Conservation (phyloP, 2,329 filamentous ascomycete genomes). For the Aureobasidium musti region DNA sequence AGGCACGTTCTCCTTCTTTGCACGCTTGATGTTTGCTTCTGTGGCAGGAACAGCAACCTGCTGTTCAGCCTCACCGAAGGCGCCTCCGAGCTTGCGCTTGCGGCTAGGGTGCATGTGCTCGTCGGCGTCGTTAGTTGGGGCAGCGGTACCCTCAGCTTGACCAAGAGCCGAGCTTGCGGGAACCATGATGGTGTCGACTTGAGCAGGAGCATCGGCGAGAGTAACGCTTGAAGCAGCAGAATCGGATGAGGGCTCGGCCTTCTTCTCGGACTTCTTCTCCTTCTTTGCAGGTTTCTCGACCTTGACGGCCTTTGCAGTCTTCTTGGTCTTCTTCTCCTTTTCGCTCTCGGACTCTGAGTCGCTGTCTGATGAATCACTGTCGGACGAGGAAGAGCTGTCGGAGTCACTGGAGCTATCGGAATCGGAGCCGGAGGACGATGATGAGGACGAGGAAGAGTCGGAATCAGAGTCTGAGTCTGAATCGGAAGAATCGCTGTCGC, state of each 20-base stretch:
- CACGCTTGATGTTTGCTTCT: constrained; percentile 37
- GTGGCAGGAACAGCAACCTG: constrained; percentile 24
- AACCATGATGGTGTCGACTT: constrained; percentile 31
- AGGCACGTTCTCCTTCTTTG: constrained; percentile 63
- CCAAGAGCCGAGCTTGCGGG: constrained; percentile 37
- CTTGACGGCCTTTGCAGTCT: constrained; percentile 21
- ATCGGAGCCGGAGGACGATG: constrained; percentile 35
- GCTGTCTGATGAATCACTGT: constrained; percentile 4
- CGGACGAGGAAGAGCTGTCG: constrained; percentile 10
- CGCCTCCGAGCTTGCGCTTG: constrained; percentile 49
- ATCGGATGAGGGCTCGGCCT: constrained; percentile 42
- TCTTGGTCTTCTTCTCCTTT: constrained; percentile 11
- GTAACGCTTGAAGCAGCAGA: constrained; percentile 47
- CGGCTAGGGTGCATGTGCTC: constrained; percentile 45
- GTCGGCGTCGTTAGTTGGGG: constrained; percentile 36
- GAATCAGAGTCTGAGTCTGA: constrained; percentile 36
- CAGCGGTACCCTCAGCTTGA: constrained; percentile 34
- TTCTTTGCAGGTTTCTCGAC: constrained; percentile 31
- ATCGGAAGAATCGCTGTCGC: constrained; percentile 25
- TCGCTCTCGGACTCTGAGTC: constrained; percentile 18
- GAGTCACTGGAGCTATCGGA: constrained; percentile 32
- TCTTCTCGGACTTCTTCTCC: constrained; percentile 19
- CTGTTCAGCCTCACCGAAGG: constrained; percentile 36
- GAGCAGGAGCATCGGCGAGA: constrained; percentile 32
- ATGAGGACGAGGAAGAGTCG: constrained; percentile 33